Base-by-base conservation (phyloP, 2,329 filamentous ascomycete genomes). In the Penicillium glabrum region DNA sequence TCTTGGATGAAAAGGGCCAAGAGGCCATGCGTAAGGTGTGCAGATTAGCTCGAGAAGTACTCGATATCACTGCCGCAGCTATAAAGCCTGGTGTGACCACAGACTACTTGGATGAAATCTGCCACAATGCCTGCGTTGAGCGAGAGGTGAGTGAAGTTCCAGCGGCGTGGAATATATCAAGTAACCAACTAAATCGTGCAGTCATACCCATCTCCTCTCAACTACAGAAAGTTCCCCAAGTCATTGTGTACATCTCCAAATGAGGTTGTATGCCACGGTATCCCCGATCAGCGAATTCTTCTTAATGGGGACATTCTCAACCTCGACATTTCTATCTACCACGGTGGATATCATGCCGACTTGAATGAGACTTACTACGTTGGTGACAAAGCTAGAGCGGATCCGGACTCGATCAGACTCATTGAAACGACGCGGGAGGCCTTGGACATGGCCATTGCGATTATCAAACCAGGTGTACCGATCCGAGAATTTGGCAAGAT, bases 291-390 rank as follows among this genome's bases (percentile, higher is more conserved):
- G 72, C 86, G 92, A 56, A 79, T 89, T 7, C 83, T 97, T 3
- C 76, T 90, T 53, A 91, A 97, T 65, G 93, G 93, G 59, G 93
- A 97, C 71, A 96, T 97, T 61, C 79, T 97, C 67, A 97, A 97
- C 76, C 90, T 97, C 61, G 93, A 97, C 67, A 89, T 97, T 3
- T 91, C 91, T 0, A 79, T 97, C 29, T 97, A 93, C 75, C 90
- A 96, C 72, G 89, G 87, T 51, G 93, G 93, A 50, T 96, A 92
- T 77, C 93, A 97, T 71, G 90, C 90, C 56, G 93, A 97, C 71
- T 77, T 97, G 51, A 97, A 97, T 78, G 93, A 96, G 79, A 97
- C 93, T 5, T 97, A 96, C 77, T 97, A 97, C 72, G 87, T 97
- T 35, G 93, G 93, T 49, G 88, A 93, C 64, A 89, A 87, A 67